phyloP scores from a whole-genome alignment of 352 stramenopile genomes.

The Globisporangium cederbergense region DNA sequence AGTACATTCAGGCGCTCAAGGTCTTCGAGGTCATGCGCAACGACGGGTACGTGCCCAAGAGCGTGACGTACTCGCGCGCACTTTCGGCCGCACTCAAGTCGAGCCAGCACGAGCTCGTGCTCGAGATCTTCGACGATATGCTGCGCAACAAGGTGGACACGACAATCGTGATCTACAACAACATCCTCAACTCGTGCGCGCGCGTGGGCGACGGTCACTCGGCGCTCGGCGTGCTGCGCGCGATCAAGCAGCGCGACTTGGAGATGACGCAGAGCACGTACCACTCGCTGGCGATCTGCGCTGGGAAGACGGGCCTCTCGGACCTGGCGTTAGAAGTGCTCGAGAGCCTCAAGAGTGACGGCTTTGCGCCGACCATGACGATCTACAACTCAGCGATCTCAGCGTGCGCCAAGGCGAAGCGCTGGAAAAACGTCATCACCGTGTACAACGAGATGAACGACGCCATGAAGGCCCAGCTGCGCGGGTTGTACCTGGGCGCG shows the following conservation, averaged over 20 bases:
- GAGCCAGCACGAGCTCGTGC: slow-evolving; percentile 74
- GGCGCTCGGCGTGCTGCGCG: slow-evolving; percentile 58
- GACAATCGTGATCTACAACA: slow-evolving; percentile 84
- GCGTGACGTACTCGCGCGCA: slow-evolving; percentile 82
- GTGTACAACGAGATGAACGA: slow-evolving; percentile 62
- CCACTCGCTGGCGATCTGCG: slow-evolving; percentile 77
- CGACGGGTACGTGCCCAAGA: slow-evolving; percentile 76
- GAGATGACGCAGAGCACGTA: slow-evolving; percentile 77
- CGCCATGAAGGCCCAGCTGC: slow-evolving; percentile 32
- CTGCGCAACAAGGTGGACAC: slow-evolving; percentile 66
- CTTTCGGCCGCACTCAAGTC: slow-evolving; percentile 79
- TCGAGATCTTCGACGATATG: slow-evolving; percentile 89
- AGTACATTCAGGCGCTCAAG: slow-evolving; percentile 66
- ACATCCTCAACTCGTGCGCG: slow-evolving; percentile 81
- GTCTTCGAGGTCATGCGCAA: slow-evolving; percentile 88
- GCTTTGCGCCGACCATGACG: slow-evolving; percentile 55
- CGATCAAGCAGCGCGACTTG: slow-evolving; percentile 53
- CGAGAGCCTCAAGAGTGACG: slow-evolving; percentile 38
- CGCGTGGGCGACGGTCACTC: slow-evolving; percentile 68
- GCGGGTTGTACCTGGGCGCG: slow-evolving; percentile 54
- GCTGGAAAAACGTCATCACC: slow-evolving; percentile 59
- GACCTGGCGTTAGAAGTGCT: slow-evolving; percentile 67
- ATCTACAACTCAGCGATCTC: slow-evolving; percentile 84
- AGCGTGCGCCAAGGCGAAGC: slow-evolving; percentile 71
- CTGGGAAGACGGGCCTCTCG: slow-evolving; percentile 69